A percentile compares a stretch with the other conserved stretches of the same genome.
These are phyloP conservation scores for Blastobotrys arbuscula DNA, from an alignment of 1,139 yeast species.

Conservation along the genomic window DNA sequence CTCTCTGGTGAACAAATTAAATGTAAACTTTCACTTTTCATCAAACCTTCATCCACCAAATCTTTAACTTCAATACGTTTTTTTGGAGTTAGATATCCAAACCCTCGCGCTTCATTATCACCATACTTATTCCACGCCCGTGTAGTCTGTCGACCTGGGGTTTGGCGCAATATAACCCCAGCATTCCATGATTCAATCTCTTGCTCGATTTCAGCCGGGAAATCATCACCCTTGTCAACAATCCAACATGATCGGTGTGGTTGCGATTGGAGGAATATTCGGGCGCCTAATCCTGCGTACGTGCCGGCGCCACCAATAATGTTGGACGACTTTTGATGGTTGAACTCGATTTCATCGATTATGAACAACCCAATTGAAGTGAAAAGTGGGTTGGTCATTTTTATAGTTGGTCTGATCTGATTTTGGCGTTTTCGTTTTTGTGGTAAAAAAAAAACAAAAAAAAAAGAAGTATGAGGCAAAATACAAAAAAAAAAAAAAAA, in stretches of 20 bases:
- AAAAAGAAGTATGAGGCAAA: no score
- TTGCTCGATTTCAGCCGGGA: constrained; percentile 47
- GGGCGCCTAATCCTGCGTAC: constrained; percentile 72
- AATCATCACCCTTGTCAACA: constrained; percentile 74
- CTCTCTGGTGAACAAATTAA: constrained; percentile 69
- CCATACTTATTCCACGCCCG: constrained; percentile 77
- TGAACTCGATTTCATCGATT: constrained; percentile 76
- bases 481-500: no score
- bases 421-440: no score
- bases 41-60: constrained; percentile 38
- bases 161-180: constrained; percentile 51
- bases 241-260: constrained; percentile 53
- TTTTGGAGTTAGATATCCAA: constrained; percentile 57
- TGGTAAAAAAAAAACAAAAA: no score
- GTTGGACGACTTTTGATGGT: constrained; percentile 43
- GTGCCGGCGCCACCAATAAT: constrained; percentile 90
- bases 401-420: no score
- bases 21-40: constrained; percentile 52
- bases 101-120: constrained; percentile 49
- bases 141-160: constrained; percentile 56
- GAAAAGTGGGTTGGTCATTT: constrained; percentile 26
- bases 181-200: constrained; percentile 58
- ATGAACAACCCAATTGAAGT: constrained; percentile 84
- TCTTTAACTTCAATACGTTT: constrained; percentile 59
- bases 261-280: constrained; percentile 45